Conservation (phyloP, 2,329 filamentous ascomycete genomes). For the Fusarium albosuccineum region DNA sequence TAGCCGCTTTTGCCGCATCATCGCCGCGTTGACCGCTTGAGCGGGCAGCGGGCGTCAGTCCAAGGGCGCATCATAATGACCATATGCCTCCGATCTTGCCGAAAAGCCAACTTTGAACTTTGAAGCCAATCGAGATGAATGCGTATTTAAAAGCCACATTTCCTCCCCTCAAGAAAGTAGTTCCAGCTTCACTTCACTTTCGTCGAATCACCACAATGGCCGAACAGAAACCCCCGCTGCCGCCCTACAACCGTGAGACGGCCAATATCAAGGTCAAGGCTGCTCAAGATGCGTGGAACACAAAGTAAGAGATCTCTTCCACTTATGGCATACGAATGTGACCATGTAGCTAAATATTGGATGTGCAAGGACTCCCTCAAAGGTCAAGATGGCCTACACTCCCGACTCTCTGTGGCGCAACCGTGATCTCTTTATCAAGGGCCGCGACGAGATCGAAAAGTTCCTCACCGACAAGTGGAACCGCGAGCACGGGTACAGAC, state of each 20-base stretch:
- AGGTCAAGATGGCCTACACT: constrained; percentile 80
- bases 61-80: constrained; percentile 1
- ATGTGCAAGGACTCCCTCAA: constrained; percentile 68
- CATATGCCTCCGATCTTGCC: neutral
- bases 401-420: constrained; percentile 85
- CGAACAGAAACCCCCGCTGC: constrained; percentile 60
- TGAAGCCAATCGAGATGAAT: neutral
- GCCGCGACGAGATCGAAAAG: constrained; percentile 74
- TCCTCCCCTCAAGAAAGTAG: neutral
- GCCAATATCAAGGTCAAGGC: constrained; percentile 84
- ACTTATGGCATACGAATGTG: neutral
- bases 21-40: neutral
- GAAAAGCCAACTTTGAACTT: neutral
- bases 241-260: constrained; percentile 80
- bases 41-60: neutral
- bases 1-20: neutral
- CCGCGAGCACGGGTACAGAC: constrained; percentile 76
- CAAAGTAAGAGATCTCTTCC: constrained; percentile 63
- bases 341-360: neutral
- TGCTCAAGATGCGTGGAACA: constrained; percentile 88
- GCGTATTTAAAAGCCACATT: neutral
- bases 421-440: constrained; percentile 75
- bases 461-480: constrained; percentile 82
- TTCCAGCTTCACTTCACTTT: neutral
- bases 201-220: constrained; percentile 9